Evolutionary conservation across 345 rosid genomes (phyloP).

Genomic region (Corchorus olitorius): DNA sequence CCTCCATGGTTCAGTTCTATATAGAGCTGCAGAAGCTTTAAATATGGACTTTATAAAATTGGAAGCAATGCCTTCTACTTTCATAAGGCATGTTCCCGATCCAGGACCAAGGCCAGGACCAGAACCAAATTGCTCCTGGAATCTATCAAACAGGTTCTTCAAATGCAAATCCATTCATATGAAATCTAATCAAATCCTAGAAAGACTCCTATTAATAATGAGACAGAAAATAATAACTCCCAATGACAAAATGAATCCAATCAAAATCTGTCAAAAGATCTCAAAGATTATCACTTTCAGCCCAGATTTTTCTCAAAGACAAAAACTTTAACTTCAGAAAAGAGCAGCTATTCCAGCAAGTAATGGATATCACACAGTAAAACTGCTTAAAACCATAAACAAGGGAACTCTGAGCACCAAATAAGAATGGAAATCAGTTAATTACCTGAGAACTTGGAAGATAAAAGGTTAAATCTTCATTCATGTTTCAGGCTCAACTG

Average conservation of each 20-base stretch:
- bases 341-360: neutral
- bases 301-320: neutral
- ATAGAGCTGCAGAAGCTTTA: conserved; percentile 65
- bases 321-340: neutral
- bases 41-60: conserved; percentile 49
- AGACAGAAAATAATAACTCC: conserved; percentile 4
- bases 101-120: conserved; percentile 84
- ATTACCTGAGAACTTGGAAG: conserved; percentile 5
- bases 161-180: conserved; percentile 64
- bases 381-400: neutral
- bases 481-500: neutral
- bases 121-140: conserved; percentile 70
- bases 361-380: neutral
- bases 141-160: conserved; percentile 63
- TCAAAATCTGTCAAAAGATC: conserved; percentile 9
- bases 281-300: conserved; percentile 4
- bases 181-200: conserved; percentile 24
- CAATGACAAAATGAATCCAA: conserved; percentile 7
- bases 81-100: conserved; percentile 62
- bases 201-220: neutral
- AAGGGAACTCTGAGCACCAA: neutral
- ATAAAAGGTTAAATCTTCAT: neutral
- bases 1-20: conserved; percentile 77
- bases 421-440: neutral
- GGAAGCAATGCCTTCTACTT: conserved; percentile 55